Evolutionary conservation across 2,329 filamentous ascomycete genomes (phyloP), one percentile per base, ranked within the genome.

Genomic region (Microsporum canis): DNA sequence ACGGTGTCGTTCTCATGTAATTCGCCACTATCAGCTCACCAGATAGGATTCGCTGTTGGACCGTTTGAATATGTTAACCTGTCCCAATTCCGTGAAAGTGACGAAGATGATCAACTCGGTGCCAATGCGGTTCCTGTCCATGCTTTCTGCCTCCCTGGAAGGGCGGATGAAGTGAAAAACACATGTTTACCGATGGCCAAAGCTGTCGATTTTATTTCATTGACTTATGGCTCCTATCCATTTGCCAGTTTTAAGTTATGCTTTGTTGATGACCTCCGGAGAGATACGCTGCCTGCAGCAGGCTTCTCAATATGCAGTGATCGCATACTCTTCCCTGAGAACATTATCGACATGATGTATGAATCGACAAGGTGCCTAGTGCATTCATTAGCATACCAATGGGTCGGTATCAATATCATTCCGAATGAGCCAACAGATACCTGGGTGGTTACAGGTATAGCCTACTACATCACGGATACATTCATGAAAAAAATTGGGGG

Each of bases 61-160:
- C 94, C 95, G 0, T 99, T 99, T 71, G 91, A 97, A 73, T 88
- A 92, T 66, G 86, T 97, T 59, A 89, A 96, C 70, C 79, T 99
- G 3, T 88, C 89, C 1, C 88, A 92, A 67, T 96, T 89, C 68
- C 86, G 95, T 58, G 89, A 91, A 53, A 89, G 90, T 64, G 90
- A 95, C 66, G 89, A 96, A 66, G 91, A 96, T 69, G 90, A 95
- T 67, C 90, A 91, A 71, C 83, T 99, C 60, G 90, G 90, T 2
- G 85, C 88, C 65, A 95, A 90, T 69, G 91, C 91, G 0, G 84
- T 96, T 65, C 91, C 92, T 65, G 84, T 99, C 2, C 86, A 95
- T 68, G 94, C 88, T 5, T 99, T 95, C 73, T 97, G 92, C 72
- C 78, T 99, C 53, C 94, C 94, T 0, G 85, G 88, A 2, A 84